phyloP scores from a whole-genome alignment of 805 yeast genomes.

The Debaryomyces maramus region DNA sequence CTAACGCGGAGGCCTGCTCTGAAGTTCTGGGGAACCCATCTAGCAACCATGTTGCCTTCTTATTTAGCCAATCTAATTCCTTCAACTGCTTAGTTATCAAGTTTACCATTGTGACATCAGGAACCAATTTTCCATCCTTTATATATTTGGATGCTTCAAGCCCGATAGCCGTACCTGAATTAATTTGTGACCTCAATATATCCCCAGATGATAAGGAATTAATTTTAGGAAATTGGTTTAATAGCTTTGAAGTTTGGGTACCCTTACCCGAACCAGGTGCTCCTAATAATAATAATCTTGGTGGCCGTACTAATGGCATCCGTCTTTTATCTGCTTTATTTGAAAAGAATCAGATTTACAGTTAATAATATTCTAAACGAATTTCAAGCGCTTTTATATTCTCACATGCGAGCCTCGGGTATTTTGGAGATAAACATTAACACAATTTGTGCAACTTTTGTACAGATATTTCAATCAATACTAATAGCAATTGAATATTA shows the following conservation, averaged over 20 bases:
- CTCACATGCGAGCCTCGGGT: too few relatives aligned
- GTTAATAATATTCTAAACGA: too few relatives aligned
- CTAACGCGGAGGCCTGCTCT: constrained; percentile 66
- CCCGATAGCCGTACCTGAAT: constrained; percentile 55
- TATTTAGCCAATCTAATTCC: constrained; percentile 42
- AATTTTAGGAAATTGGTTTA: constrained; percentile 53
- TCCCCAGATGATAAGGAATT: constrained; percentile 82
- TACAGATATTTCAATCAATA: too few relatives aligned
- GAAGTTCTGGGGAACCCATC: constrained; percentile 92
- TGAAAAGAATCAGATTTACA: too few relatives aligned
- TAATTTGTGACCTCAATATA: constrained; percentile 67
- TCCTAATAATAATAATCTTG: constrained; percentile 74
- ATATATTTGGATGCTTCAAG: constrained; percentile 56
- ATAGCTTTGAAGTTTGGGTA: constrained; percentile 71
- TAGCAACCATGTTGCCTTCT: constrained; percentile 62
- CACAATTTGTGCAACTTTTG: too few relatives aligned
- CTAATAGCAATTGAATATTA: too few relatives aligned
- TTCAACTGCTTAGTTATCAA: constrained; percentile 54
- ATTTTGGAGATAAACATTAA: too few relatives aligned
- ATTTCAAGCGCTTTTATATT: too few relatives aligned
- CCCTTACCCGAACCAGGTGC: constrained; percentile 98
- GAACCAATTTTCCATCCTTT: constrained; percentile 64
- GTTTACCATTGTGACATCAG: constrained; percentile 66
- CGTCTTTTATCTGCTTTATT: too few relatives aligned
- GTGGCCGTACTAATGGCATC: constrained; percentile 32